phyloP scores from a whole-genome alignment of 208 protist species.

The Crithidia fasciculata region DNA sequence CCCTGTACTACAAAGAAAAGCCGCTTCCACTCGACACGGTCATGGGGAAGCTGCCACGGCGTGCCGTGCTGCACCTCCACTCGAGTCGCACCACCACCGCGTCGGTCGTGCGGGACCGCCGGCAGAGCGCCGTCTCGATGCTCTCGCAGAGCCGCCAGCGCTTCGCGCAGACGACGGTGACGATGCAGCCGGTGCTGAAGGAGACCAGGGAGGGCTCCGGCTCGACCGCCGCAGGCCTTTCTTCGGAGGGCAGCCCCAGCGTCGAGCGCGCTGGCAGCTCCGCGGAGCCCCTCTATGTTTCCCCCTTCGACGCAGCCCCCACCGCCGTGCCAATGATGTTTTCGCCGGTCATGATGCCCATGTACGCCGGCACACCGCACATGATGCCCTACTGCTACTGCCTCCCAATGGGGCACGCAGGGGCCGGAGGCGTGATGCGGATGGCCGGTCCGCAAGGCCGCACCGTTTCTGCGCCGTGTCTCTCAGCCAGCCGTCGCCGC shows the following conservation, averaged over 20 bases:
- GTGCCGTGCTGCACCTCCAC: constrained; percentile 60
- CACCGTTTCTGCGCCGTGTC: constrained; percentile 17
- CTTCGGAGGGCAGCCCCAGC: constrained; percentile 19
- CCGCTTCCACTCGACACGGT: constrained; percentile 39
- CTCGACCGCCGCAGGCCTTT: constrained; percentile 6
- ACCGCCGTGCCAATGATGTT: not conserved
- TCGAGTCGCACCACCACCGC: constrained; percentile 34
- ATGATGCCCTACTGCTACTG: constrained; percentile 22
- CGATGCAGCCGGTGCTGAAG: constrained; percentile 33
- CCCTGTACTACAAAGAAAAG: constrained; percentile 50
- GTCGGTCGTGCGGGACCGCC: constrained; percentile 24
- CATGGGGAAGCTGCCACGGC: constrained; percentile 41
- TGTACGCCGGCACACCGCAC: not conserved
- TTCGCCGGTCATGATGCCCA: constrained; percentile 14
- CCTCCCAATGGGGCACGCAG: constrained; percentile 12
- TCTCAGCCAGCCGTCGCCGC: constrained; percentile 26
- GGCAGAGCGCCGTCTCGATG: constrained; percentile 17
- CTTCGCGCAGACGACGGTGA: constrained; percentile 15
- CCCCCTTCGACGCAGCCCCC: too few species aligned
- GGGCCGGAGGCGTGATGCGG: constrained; percentile 7
- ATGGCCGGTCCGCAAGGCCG: constrained; percentile 13
- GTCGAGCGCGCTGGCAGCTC: constrained; percentile 13
- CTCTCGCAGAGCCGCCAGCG: constrained; percentile 27
- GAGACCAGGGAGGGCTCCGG: constrained; percentile 6
- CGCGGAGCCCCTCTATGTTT: not conserved